Evolutionary conservation across 2,329 filamentous ascomycete species (phyloP).

Genomic region (Colletotrichum graminicola): DNA sequence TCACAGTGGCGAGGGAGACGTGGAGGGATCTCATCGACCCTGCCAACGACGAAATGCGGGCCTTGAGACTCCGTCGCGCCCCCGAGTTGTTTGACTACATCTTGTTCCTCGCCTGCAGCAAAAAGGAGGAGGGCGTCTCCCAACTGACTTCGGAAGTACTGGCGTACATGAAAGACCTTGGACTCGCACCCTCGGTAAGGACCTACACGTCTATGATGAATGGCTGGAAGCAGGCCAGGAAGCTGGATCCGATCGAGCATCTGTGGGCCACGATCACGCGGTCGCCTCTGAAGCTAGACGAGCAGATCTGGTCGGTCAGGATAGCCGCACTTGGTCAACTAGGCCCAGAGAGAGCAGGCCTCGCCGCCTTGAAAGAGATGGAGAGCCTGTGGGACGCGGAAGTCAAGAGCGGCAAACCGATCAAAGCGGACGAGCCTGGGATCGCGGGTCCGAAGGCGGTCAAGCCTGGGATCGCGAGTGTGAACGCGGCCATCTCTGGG

Average conservation of each 20-base stretch:
- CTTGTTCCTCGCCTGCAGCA: conserved; percentile 55
- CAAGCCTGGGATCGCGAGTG: conserved; percentile 71
- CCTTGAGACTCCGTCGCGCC: conserved; percentile 49
- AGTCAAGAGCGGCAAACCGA: conserved; percentile 46
- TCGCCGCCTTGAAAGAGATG: conserved; percentile 77
- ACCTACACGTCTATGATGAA: conserved; percentile 82
- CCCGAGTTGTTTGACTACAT: conserved; percentile 56
- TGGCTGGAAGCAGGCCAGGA: conserved; percentile 73
- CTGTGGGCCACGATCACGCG: conserved; percentile 75
- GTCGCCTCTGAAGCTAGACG: conserved; percentile 72
- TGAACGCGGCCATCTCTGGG: conserved; percentile 79
- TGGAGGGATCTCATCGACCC: conserved; percentile 52
- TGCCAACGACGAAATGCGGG: conserved; percentile 45
- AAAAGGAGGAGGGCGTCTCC: conserved; percentile 14
- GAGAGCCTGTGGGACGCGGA: conserved; percentile 67
- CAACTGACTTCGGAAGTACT: conserved; percentile 48
- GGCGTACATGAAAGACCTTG: conserved; percentile 59
- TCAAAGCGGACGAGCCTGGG: conserved; percentile 66
- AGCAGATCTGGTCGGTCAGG: conserved; percentile 76
- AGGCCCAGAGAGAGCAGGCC: conserved; percentile 65
- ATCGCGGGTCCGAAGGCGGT: conserved; percentile 77
- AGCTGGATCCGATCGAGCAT: conserved; percentile 70
- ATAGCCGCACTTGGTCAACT: conserved; percentile 74
- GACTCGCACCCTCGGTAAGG: conserved; percentile 68
- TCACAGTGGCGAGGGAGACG: conserved; percentile 19